Evolutionary conservation across 75 land plant genomes (phyloP).

Genomic region (Pinus albicaulis): DNA sequence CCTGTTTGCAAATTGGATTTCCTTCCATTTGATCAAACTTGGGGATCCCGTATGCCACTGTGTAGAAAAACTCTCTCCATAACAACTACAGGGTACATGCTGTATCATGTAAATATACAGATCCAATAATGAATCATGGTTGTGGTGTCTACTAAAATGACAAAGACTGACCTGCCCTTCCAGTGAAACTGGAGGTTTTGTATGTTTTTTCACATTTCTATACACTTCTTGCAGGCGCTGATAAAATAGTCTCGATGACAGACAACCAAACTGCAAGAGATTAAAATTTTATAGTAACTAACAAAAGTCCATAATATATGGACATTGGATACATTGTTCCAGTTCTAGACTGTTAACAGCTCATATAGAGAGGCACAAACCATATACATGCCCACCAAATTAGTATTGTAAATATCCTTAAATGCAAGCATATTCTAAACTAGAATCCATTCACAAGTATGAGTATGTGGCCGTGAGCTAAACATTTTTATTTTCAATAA

Average conservation of each 20-base stretch:
- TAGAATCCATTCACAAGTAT: background rate
- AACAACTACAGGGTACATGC: slow-evolving; percentile 45
- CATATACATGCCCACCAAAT: background rate
- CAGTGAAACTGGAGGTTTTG: slow-evolving; percentile 89
- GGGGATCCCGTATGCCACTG: slow-evolving; percentile 81
- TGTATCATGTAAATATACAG: background rate
- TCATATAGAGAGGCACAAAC: background rate
- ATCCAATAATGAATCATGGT: background rate
- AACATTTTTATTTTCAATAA: too few relatives aligned
- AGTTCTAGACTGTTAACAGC: background rate
- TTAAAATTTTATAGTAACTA: background rate
- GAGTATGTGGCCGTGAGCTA: too few relatives aligned
- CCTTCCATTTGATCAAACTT: slow-evolving; percentile 88
- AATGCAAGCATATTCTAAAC: background rate
- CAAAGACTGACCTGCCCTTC: slow-evolving; percentile 72
- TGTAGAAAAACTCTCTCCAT: slow-evolving; percentile 96
- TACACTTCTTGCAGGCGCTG: slow-evolving; percentile 63
- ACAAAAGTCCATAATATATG: background rate
- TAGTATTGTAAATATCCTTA: background rate
- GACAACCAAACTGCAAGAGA: slow-evolving; percentile 87
- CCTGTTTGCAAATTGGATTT: slow-evolving; percentile 92
- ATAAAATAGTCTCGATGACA: slow-evolving; percentile 83
- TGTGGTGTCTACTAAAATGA: background rate
- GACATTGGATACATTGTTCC: background rate
- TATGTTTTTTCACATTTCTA: slow-evolving; percentile 40